Conservation (phyloP, 2,329 filamentous ascomycete species). For the Diatrype stigma region DNA sequence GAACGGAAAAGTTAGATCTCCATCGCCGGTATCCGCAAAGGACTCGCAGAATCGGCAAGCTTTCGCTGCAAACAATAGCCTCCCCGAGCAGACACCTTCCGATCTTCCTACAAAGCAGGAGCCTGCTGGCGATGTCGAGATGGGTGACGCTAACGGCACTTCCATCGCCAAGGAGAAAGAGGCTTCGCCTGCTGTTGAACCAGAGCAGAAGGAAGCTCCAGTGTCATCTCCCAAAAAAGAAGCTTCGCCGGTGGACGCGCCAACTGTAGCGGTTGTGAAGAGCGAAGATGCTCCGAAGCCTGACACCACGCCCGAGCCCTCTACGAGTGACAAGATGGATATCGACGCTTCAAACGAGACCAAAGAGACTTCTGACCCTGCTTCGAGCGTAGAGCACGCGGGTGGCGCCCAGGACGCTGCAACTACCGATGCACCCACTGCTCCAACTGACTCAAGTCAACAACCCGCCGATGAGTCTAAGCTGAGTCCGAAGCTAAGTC, state of each 20-base stretch:
- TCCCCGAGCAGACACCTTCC: constrained; percentile 10
- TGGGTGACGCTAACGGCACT: constrained; percentile 14
- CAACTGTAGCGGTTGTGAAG: constrained; percentile 1
- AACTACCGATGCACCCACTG: constrained; percentile 15
- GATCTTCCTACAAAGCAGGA: constrained; percentile 6
- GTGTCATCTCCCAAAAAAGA: constrained; percentile 2
- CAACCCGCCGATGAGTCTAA: constrained; percentile 26
- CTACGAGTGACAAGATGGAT: constrained; percentile 25
- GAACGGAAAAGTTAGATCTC: constrained; percentile 19
- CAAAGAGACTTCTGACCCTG: constrained; percentile 14
- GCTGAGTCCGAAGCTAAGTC: constrained; percentile 27
- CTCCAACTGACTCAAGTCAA: constrained; percentile 27
- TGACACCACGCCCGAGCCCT: constrained; percentile 1
- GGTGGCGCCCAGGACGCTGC: constrained; percentile 19
- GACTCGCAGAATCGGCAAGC: constrained; percentile 17
- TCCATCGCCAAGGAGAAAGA: constrained; percentile 4
- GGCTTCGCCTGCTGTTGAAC: constrained; percentile 1
- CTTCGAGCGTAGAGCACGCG: constrained; percentile 16
- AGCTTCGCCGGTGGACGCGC: constrained; percentile 3
- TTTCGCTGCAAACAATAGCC: constrained; percentile 17
- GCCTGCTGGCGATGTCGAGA: constrained; percentile 11
- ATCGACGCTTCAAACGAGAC: constrained; percentile 21
- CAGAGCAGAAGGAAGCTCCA: constrained; percentile 1
- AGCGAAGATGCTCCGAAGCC: constrained; percentile 4
- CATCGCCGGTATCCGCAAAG: constrained; percentile 6